Evolutionary conservation across 768 basidiomycete species (phyloP).

Genomic region (Atractiella rhizophila): DNA sequence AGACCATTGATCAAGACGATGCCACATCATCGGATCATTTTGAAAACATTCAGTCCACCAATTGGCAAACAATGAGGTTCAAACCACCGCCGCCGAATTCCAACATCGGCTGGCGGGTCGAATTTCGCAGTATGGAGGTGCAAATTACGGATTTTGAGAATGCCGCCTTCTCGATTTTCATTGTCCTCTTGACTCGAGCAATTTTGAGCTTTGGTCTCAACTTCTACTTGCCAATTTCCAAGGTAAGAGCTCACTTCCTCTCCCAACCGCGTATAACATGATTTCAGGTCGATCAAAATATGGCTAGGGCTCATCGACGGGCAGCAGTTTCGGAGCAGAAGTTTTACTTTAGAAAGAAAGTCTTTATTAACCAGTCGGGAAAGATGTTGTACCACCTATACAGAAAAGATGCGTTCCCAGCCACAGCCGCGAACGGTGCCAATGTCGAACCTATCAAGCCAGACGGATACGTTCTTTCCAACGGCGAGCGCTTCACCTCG

Average conservation of each 20-base stretch:
- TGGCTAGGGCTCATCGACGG: slow-evolving; percentile 63
- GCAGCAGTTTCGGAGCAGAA: slow-evolving; percentile 46
- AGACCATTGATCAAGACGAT: slow-evolving; percentile 82
- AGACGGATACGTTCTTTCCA: not conserved
- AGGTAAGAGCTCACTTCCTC: slow-evolving; percentile 29
- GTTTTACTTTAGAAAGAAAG: slow-evolving; percentile 72
- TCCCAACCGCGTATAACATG: slow-evolving; percentile 1
- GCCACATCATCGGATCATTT: slow-evolving; percentile 71
- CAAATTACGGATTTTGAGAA: slow-evolving; percentile 98
- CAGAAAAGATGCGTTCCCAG: not conserved
- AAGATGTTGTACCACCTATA: slow-evolving; percentile 1
- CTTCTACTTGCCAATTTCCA: slow-evolving; percentile 89
- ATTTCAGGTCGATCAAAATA: slow-evolving; percentile 78
- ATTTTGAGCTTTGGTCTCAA: slow-evolving; percentile 77
- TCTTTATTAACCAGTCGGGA: slow-evolving; percentile 28
- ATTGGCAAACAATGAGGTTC: slow-evolving; percentile 97
- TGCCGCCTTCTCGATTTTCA: slow-evolving; percentile 81
- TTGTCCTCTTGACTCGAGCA: slow-evolving; percentile 77
- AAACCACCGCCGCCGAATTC: slow-evolving; percentile 90
- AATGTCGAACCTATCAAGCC: not conserved
- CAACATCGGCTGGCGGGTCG: slow-evolving; percentile 86
- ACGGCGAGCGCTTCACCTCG: not conserved
- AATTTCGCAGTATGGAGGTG: slow-evolving; percentile 97
- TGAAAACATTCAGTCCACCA: slow-evolving; percentile 98
- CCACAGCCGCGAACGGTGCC: not conserved